These are phyloP conservation scores for Coniella vitis DNA, from an alignment of 2,329 filamentous ascomycete genomes.

Conservation along the genomic window DNA sequence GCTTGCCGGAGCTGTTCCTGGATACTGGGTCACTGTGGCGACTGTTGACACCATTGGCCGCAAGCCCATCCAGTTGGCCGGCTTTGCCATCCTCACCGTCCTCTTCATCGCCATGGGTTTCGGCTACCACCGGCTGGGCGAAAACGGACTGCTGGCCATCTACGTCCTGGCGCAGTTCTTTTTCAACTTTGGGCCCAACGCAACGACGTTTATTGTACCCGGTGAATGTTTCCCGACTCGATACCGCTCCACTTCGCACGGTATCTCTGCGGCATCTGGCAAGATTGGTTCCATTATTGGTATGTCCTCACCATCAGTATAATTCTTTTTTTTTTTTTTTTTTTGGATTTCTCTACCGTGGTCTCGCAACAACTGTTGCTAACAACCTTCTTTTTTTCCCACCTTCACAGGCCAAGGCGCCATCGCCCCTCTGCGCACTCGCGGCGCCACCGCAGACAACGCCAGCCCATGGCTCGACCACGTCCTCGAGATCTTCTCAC, in stretches of 20 bases:
- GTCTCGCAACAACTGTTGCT: neutral
- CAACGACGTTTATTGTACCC: slow-evolving; percentile 51
- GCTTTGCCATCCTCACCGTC: slow-evolving; percentile 54
- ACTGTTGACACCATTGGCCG: slow-evolving; percentile 64
- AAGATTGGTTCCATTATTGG: slow-evolving; percentile 51
- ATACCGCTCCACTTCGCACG: slow-evolving; percentile 51
- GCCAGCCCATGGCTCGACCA: slow-evolving; percentile 64
- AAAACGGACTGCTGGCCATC: slow-evolving; percentile 47
- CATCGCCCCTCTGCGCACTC: slow-evolving; percentile 46
- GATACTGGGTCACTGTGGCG: slow-evolving; percentile 75
- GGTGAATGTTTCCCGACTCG: slow-evolving; percentile 51
- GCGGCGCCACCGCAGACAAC: slow-evolving; percentile 34
- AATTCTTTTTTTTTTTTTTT: neutral
- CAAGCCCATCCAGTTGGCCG: slow-evolving; percentile 67
- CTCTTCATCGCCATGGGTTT: slow-evolving; percentile 59
- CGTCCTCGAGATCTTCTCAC: slow-evolving; percentile 66
- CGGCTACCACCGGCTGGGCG: slow-evolving; percentile 46
- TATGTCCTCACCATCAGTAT: neutral
- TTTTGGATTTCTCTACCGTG: neutral
- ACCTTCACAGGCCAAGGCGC: slow-evolving; percentile 42
- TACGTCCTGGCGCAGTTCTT: slow-evolving; percentile 53
- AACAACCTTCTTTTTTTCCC: neutral
- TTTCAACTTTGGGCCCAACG: slow-evolving; percentile 54
- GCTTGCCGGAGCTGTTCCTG: slow-evolving; percentile 70
- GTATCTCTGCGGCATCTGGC: slow-evolving; percentile 42